These are phyloP conservation scores for Stropharia rugosoannulata DNA, from an alignment of 768 basidiomycete species.

Conservation along the genomic window DNA sequence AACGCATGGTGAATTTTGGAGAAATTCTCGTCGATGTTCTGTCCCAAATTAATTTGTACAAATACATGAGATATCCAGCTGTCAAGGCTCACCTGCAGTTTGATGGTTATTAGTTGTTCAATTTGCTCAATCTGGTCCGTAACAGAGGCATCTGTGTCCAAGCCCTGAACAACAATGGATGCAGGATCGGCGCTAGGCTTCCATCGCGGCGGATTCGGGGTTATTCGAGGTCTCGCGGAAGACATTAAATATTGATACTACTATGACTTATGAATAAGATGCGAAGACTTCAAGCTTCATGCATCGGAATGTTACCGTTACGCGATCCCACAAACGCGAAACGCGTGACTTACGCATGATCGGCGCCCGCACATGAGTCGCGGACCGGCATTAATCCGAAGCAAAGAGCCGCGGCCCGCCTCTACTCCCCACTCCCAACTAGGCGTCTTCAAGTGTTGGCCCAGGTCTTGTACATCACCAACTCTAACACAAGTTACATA, in stretches of 20 bases:
- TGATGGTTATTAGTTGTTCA: constrained; percentile 91
- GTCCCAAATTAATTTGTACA: background rate
- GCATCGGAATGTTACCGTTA: background rate
- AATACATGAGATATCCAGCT: background rate
- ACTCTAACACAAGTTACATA: too few species aligned
- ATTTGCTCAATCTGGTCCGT: constrained; percentile 92
- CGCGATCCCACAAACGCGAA: constrained; percentile 3
- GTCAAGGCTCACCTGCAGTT: constrained; percentile 65
- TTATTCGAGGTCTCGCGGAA: constrained; percentile 29
- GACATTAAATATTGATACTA: constrained; percentile 1
- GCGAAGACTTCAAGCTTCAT: background rate
- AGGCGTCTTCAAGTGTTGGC: too few species aligned
- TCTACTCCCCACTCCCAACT: constrained; percentile 9
- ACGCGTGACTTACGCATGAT: constrained; percentile 24
- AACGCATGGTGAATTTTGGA: constrained; percentile 85
- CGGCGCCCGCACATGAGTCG: background rate
- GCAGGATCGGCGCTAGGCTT: constrained; percentile 61
- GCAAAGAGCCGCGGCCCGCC: constrained; percentile 25
- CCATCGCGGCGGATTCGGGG: constrained; percentile 68
- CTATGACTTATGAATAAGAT: background rate
- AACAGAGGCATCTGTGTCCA: constrained; percentile 66
- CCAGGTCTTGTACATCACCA: too few species aligned
- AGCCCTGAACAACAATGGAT: constrained; percentile 66
- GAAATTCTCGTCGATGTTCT: constrained; percentile 95
- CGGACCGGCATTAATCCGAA: background rate